Base-by-base conservation (phyloP, 345 rosid species). In the Hevea brasiliensis region DNA sequence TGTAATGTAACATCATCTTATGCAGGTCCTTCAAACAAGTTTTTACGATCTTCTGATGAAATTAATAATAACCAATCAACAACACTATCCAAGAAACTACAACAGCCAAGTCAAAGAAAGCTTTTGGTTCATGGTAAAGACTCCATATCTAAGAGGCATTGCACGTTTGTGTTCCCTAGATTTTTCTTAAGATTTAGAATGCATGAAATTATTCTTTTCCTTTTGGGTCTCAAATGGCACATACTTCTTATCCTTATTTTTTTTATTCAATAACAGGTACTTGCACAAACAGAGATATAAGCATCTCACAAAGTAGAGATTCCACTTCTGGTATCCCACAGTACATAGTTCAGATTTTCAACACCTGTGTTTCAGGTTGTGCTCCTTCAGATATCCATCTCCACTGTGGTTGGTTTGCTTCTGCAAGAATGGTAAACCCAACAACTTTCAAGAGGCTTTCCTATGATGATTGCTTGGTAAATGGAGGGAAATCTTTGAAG, bases 321-420 rank as follows among this genome's bases (percentile, higher is more conserved):
- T 68, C 80, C 24, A 76, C 82, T 13, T 71, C 87, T 37, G 89
- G 87, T 74, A 88, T 84, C 41, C 88, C 91, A 53, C 83, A 81
- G 63, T 88, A 66, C 82, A 76, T 80, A 60, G 88, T 88, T 8
- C 87, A 84, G 78, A 88, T 88, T n/a, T 71, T 83, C 57, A 88
- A 83, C 82, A 81, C 86, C 1, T 88, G 88, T 51, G 68, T 78
- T 45, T 74, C 81, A 12, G 74, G 83, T 6, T 86, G 91, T 73
- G 76, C 80, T 40, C 85, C 89, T 50, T 81, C 85, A 29, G 64
- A 74, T 27, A 81, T 88, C 61, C 89, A 81, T 74, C 77, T 88
- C 26, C 86, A 83, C 17, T 86, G 91, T 45, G 87, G 87, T 12
- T 86, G 88, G 89, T 88, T 88, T 78, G 88, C 88, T 26, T 86